Conservation (phyloP, 495 filamentous ascomycete species). For the Daldinia loculata region DNA sequence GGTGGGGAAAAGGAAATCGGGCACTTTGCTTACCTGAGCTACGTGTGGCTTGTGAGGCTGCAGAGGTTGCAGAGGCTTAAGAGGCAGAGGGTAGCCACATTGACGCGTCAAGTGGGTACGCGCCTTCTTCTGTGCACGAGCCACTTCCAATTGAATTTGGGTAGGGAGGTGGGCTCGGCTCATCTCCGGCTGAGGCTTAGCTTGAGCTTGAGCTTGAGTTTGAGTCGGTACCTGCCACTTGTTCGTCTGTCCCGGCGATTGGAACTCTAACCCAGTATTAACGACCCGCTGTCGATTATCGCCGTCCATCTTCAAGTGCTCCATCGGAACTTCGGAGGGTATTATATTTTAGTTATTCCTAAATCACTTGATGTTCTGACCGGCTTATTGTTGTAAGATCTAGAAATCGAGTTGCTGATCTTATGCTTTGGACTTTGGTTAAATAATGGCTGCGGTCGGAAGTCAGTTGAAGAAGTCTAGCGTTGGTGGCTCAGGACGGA, state of each 20-base stretch:
- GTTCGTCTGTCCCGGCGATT: neutral
- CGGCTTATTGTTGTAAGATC: neutral
- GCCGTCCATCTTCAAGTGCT: neutral
- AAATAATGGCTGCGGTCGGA: constrained; percentile 14
- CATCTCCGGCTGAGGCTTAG: constrained; percentile 10
- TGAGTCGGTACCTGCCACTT: neutral
- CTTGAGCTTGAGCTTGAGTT: no score
- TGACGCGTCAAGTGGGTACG: neutral
- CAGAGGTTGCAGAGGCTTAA: neutral
- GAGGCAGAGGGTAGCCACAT: neutral
- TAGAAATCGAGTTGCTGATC: neutral
- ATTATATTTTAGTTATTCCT: neutral
- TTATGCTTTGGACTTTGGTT: neutral
- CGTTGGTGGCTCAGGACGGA: neutral
- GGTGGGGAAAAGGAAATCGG: constrained; percentile 6
- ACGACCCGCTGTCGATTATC: neutral
- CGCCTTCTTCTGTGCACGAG: neutral
- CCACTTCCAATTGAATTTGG: neutral
- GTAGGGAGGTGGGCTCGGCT: neutral
- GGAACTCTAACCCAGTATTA: neutral
- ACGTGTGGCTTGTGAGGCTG: neutral
- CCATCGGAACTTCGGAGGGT: neutral
- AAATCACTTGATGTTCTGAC: neutral
- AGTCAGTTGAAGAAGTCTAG: constrained; percentile 2
- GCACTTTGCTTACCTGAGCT: constrained; percentile 1